phyloP scores from a whole-genome alignment of 805 yeast genomes.

The Candida glaebosa region DNA sequence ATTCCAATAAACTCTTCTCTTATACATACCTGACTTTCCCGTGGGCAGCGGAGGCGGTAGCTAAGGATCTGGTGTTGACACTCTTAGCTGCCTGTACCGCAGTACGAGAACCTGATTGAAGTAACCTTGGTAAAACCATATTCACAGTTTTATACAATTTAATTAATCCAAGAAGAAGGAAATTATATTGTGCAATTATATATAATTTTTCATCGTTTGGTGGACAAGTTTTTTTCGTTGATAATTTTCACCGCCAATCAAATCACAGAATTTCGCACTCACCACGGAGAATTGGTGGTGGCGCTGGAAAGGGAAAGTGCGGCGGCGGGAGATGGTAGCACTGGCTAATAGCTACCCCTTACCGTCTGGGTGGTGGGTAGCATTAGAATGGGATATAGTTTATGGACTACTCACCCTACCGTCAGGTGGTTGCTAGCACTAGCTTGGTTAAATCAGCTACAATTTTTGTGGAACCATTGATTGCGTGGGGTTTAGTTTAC shows the following conservation, averaged over 20 bases:
- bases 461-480: no score
- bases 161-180: slow-evolving; percentile 3
- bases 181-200: neutral
- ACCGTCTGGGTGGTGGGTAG: no score
- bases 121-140: slow-evolving; percentile 57
- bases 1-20: neutral
- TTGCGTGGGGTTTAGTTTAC: no score
- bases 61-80: slow-evolving; percentile 72
- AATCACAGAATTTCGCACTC: neutral
- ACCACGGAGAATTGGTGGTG: neutral
- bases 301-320: neutral
- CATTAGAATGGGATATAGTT: no score
- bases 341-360: no score
- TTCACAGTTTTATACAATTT: slow-evolving; percentile 10
- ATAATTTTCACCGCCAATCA: neutral
- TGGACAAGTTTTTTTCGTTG: neutral
- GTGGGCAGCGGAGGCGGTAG: slow-evolving; percentile 67
- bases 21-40: slow-evolving; percentile 86
- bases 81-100: slow-evolving; percentile 89
- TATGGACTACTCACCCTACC: no score
- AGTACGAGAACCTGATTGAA: slow-evolving; percentile 64
- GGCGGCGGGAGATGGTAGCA: no score
- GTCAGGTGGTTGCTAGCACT: no score
- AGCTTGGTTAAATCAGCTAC: no score
- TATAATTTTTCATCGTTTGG: slow-evolving; percentile 2